Conservation (phyloP, 495 filamentous ascomycete genomes). For the Pyrenopolyporus hunteri region DNA sequence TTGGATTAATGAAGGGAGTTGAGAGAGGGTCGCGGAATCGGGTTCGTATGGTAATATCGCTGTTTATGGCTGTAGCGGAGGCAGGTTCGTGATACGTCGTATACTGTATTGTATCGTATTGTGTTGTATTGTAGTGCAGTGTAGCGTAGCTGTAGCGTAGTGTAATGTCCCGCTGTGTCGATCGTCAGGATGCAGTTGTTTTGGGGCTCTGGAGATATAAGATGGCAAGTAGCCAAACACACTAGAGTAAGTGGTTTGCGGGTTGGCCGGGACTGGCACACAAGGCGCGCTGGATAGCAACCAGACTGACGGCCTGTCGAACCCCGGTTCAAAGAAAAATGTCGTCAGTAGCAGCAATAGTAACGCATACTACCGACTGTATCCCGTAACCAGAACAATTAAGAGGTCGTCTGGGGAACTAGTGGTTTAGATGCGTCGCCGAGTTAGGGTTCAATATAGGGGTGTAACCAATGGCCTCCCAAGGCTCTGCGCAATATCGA, state of each 20-base stretch:
- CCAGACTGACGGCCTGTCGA: background rate
- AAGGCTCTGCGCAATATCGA: background rate
- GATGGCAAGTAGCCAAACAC: background rate
- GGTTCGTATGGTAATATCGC: constrained; percentile 1
- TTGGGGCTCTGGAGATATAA: constrained; percentile 4
- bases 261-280: background rate
- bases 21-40: background rate
- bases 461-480: background rate
- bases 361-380: constrained; percentile 23
- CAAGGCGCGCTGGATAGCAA: background rate
- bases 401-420: constrained; percentile 16
- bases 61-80: background rate
- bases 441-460: background rate
- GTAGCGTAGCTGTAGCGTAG: background rate
- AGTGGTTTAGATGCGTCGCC: background rate
- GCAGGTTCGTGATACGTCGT: constrained; percentile 5
- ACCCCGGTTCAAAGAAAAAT: background rate
- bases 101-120: constrained; percentile 13
- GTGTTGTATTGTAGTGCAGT: background rate
- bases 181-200: constrained; percentile 24
- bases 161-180: too few species aligned
- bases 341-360: constrained; percentile 16
- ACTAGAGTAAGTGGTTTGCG: background rate
- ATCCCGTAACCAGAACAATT: constrained; percentile 15
- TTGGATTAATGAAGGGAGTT: background rate